Conservation (phyloP, 208 protist species). For the Crithidia brevicula region DNA sequence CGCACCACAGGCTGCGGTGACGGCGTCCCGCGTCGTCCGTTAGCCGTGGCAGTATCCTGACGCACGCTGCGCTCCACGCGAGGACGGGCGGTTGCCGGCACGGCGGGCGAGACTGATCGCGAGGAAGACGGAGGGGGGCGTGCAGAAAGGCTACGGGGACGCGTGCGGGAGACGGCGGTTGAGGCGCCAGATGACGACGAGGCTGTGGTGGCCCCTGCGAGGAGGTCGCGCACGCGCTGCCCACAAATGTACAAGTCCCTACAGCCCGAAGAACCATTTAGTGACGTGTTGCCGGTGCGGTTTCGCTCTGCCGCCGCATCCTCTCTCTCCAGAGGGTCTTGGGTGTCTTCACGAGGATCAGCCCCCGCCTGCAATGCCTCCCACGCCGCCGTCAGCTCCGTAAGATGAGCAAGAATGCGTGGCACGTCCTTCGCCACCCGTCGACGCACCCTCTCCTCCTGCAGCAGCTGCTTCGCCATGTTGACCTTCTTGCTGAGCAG, state of each 20-base stretch:
- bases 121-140: neutral
- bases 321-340: neutral
- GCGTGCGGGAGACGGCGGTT: neutral
- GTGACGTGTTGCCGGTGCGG: neutral
- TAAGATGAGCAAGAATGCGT: conserved; percentile 53
- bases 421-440: conserved; percentile 72
- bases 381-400: conserved; percentile 44
- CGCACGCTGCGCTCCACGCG: neutral
- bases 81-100: neutral
- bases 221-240: conserved; percentile 34
- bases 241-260: conserved; percentile 28
- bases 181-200: neutral
- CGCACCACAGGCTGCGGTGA: neutral
- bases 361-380: conserved; percentile 38
- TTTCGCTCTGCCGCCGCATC: neutral
- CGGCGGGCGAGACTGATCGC: conserved; percentile 4
- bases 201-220: conserved; percentile 2
- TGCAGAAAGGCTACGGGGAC: conserved; percentile 11
- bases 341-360: conserved; percentile 13
- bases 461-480: conserved; percentile 85
- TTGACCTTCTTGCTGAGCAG: conserved; percentile 81
- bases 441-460: conserved; percentile 69
- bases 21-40: neutral
- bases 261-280: neutral
- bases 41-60: neutral